phyloP scores from a whole-genome alignment of 1,284 basidiomycete genomes.

The Microbotryum intermedium region DNA sequence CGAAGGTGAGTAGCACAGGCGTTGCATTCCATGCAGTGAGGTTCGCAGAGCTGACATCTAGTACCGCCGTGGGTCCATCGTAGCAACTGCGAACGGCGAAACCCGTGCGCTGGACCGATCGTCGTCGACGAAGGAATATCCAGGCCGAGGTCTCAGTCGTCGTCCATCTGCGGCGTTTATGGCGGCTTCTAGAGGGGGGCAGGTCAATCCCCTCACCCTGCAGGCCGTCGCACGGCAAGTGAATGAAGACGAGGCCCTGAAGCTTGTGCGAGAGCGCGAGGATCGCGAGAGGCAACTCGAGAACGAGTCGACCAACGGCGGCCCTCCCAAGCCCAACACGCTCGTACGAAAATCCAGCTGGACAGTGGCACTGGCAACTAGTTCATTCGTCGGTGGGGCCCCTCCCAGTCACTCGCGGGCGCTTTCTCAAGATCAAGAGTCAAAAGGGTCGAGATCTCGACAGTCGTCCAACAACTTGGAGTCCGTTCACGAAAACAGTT shows the following conservation, averaged over 20 bases:
- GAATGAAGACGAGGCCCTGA: slow-evolving; percentile 24
- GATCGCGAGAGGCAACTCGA: slow-evolving; percentile 14
- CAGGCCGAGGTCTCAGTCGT: slow-evolving; percentile 4
- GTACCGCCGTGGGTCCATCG: too few relatives aligned
- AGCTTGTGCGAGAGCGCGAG: slow-evolving; percentile 15
- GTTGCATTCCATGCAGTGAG: too few relatives aligned
- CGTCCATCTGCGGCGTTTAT: slow-evolving; percentile 10
- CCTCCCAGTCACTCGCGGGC: too few relatives aligned
- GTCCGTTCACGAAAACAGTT: not conserved
- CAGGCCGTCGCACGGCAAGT: slow-evolving; percentile 23
- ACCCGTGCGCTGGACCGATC: not conserved
- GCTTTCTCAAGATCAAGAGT: too few relatives aligned
- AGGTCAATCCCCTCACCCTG: slow-evolving; percentile 27
- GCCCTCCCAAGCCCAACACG: not conserved
- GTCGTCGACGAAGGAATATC: not conserved
- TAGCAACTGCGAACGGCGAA: too few relatives aligned
- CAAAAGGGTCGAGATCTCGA: not conserved
- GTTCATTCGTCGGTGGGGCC: too few relatives aligned
- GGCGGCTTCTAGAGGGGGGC: slow-evolving; percentile 5
- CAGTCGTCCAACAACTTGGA: not conserved
- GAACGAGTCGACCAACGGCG: not conserved
- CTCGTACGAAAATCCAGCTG: slow-evolving; percentile 2
- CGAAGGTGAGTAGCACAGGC: not conserved
- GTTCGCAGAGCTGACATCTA: too few relatives aligned
- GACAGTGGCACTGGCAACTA: not conserved